Base-by-base conservation (phyloP, 495 filamentous ascomycete genomes). In the Penicillium tannophilum region DNA sequence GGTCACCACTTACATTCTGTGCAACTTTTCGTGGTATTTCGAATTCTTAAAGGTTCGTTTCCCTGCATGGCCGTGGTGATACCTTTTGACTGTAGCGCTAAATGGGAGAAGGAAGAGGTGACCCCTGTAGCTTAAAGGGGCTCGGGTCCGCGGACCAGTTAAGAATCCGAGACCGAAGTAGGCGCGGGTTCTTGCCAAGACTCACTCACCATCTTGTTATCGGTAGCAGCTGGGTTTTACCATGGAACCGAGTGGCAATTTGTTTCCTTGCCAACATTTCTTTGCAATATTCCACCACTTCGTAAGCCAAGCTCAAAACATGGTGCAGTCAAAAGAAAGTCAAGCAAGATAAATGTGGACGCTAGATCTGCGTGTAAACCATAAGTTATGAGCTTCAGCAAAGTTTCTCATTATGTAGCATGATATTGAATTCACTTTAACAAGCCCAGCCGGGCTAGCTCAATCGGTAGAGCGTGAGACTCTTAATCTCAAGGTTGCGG, bases 401-500 rank as follows among this genome's bases (percentile, higher is more conserved):
- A n/a, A n/a, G n/a, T n/a, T n/a, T n/a, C n/a, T n/a, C n/a, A n/a
- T n/a, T n/a, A n/a, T n/a, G n/a, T n/a, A n/a, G n/a, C n/a, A n/a
- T n/a, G n/a, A n/a, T n/a, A n/a, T n/a, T n/a, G n/a, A n/a, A n/a
- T n/a, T n/a, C n/a, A 0, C 17, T 39, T 39, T 36, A 50, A 54
- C 52, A 51, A 58, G 55, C 61, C 61, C 54, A 65, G 71, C 75
- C 72, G 62, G 77, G 79, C 78, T 85, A 85, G 74, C 73, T 83
- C 80, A 80, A 79, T 80, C 75, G 77, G 76, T 77, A 83, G 80
- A 83, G 80, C 80, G 80, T 83, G 77, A 79, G 74, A 75, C 76
- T 82, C 79, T 82, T 85, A 84, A 82, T 80, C 79, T 81, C 76
- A 81, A 82, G 78, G 78, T 72, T 82, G 78, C 72, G 77, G 79